Evolutionary conservation across 257 asterid genomes (phyloP), one percentile per base, ranked within the genome.

Genomic region (Nemophila menziesii): DNA sequence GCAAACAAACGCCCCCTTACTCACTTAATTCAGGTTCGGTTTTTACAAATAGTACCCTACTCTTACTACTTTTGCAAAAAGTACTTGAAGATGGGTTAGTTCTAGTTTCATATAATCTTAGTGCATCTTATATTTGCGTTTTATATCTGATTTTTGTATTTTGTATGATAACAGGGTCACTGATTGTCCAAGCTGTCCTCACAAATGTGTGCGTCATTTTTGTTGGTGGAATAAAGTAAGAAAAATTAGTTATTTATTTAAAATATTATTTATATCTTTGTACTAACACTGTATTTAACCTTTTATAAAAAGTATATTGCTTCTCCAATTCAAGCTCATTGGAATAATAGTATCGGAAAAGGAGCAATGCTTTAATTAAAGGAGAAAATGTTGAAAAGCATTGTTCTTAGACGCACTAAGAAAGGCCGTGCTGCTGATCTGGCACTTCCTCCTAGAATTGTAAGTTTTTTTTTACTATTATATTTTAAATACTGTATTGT

Each of bases 151-250:
- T 29, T 29, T 7, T 29, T 2, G 36, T 29, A 29, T n/a, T n/a
- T 53, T 11, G 20, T 44, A 17, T 37, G 39, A 20, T 55, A 52
- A 51, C 87, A 89, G 95, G 62, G 29, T n/a, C n/a, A n/a, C 65
- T 48, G 86, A 75, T 8, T 89, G 97, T 54, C 60, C 82, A 17
- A 60, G 69, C 37, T 89, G 97, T 62, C 70, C 71, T 41, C 97
- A 89, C 69, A 78, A 63, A 66, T 55, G 73, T 61, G 82, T 80
- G 37, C 68, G 97, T 12, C 95, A 89, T 64, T 89, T 89, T 54
- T 89, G 97, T 71, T 89, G 97, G 97, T 89, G 97, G 97, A 83
- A 80, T 59, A 80, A 56, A 72, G 97, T 87, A 55, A 71, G 92
- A 66, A 51, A 29, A 29, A 7, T 29, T 29, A 2, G 2, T 29